Evolutionary conservation across 495 filamentous ascomycete species (phyloP).

Genomic region (Margaritispora aquatica): DNA sequence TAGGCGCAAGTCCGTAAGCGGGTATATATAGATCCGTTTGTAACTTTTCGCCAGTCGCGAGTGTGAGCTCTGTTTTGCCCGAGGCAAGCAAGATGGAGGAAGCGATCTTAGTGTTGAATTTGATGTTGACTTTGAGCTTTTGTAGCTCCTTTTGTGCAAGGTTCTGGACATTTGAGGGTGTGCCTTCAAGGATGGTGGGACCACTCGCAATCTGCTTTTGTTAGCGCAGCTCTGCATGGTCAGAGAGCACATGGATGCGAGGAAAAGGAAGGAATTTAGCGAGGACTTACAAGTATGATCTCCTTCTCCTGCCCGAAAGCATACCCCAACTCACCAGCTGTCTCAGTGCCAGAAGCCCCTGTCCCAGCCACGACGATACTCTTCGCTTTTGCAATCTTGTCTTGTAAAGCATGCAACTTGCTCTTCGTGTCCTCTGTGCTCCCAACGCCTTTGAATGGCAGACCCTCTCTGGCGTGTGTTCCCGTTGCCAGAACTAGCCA

Average conservation of each 20-base stretch:
- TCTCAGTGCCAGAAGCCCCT: conserved; percentile 61
- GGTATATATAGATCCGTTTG: conserved; percentile 37
- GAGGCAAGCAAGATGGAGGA: conserved; percentile 1
- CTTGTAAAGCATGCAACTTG: conserved; percentile 36
- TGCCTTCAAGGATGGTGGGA: conserved; percentile 23
- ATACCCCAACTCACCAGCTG: conserved; percentile 52
- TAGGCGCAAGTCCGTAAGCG: conserved; percentile 34
- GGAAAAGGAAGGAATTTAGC: too few species aligned
- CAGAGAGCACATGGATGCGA: neutral
- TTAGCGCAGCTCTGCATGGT: neutral
- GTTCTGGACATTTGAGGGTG: conserved; percentile 22
- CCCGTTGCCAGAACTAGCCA: conserved; percentile 53
- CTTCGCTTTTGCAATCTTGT: conserved; percentile 43
- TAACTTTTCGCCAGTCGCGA: conserved; percentile 23
- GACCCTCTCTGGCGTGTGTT: conserved; percentile 29
- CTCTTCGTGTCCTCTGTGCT: conserved; percentile 36
- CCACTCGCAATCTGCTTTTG: conserved; percentile 19
- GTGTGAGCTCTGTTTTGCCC: conserved; percentile 21
- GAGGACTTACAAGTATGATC: conserved; percentile 19
- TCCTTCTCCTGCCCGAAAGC: conserved; percentile 29
- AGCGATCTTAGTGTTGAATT: conserved; percentile 13
- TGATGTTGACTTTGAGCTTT: conserved; percentile 27
- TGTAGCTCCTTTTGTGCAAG: conserved; percentile 28
- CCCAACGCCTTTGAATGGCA: conserved; percentile 45
- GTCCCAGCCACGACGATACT: conserved; percentile 61